These are phyloP conservation scores for Cladosporium sp. DNA, from an alignment of 2,329 filamentous ascomycete species.

Conservation along the genomic window DNA sequence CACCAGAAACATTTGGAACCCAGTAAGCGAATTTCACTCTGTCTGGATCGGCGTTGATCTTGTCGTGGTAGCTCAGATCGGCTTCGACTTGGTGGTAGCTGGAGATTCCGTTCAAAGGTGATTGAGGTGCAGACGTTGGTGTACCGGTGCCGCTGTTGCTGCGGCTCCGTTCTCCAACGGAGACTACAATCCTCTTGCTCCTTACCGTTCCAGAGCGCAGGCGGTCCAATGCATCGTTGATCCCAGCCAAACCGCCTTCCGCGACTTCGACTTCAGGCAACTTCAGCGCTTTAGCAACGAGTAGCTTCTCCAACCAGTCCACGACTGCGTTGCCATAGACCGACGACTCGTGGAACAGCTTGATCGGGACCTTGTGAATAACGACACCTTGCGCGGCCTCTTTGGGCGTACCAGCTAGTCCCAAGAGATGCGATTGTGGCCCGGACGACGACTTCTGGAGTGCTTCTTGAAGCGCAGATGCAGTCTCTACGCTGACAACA, in stretches of 20 bases:
- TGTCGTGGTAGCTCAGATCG: constrained; percentile 31
- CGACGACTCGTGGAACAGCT: constrained; percentile 67
- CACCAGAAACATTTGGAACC: constrained; percentile 53
- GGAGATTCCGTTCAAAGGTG: constrained; percentile 16
- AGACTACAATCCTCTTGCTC: constrained; percentile 65
- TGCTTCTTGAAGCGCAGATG: constrained; percentile 53
- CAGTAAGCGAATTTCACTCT: constrained; percentile 50
- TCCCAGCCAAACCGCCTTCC: constrained; percentile 58
- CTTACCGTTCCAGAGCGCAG: constrained; percentile 63
- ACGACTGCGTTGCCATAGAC: constrained; percentile 60
- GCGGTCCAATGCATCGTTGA: constrained; percentile 65
- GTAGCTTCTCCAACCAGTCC: constrained; percentile 63
- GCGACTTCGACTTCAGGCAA: constrained; percentile 64
- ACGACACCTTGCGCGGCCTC: constrained; percentile 42
- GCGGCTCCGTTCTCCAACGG: constrained; percentile 23
- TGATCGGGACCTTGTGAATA: constrained; percentile 68
- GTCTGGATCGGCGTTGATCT: constrained; percentile 40
- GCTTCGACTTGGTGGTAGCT: neutral
- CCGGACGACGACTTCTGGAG: constrained; percentile 35
- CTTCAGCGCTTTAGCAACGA: constrained; percentile 50
- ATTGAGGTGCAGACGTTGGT: constrained; percentile 12
- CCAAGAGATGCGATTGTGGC: constrained; percentile 55
- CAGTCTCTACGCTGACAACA: constrained; percentile 62
- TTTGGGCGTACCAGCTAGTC: constrained; percentile 65
- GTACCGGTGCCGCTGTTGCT: constrained; percentile 16